Conservation (phyloP, 306 rosid species). For the Medicago truncatula region DNA sequence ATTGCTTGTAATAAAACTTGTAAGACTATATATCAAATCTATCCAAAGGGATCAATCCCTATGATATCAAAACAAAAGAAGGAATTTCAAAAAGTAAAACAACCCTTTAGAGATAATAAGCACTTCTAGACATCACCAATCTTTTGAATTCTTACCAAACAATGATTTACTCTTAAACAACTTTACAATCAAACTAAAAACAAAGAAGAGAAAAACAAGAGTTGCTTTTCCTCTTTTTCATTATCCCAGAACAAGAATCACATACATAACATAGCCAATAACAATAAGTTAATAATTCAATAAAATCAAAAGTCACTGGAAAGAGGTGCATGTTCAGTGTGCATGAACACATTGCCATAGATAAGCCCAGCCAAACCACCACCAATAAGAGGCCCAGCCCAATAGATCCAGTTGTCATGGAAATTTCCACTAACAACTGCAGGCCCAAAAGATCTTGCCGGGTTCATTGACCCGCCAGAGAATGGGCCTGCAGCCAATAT, state of each 20-base stretch:
- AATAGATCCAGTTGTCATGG: constrained; percentile 81
- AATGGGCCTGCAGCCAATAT: constrained; percentile 91
- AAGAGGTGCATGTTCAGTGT: constrained; percentile 65
- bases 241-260: constrained; percentile 24
- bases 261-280: constrained; percentile 10
- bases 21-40: too few species aligned
- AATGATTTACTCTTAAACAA: constrained; percentile 28
- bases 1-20: too few species aligned
- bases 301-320: constrained; percentile 44
- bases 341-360: constrained; percentile 70
- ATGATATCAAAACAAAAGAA: too few species aligned
- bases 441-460: constrained; percentile 89
- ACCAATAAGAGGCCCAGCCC: constrained; percentile 88
- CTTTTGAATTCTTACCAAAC: constrained; percentile 44
- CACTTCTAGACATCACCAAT: constrained; percentile 35
- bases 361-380: constrained; percentile 91
- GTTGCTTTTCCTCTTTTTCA: constrained; percentile 38
- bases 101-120: not conserved
- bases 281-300: not conserved
- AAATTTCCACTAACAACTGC: constrained; percentile 88
- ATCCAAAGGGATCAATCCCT: not conserved
- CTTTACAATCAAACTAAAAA: constrained; percentile 43
- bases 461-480: constrained; percentile 97
- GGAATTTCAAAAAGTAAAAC: too few species aligned
- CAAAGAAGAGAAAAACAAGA: constrained; percentile 1